Evolutionary conservation across 345 rosid species (phyloP).

Genomic region (Luvunga scandens): DNA sequence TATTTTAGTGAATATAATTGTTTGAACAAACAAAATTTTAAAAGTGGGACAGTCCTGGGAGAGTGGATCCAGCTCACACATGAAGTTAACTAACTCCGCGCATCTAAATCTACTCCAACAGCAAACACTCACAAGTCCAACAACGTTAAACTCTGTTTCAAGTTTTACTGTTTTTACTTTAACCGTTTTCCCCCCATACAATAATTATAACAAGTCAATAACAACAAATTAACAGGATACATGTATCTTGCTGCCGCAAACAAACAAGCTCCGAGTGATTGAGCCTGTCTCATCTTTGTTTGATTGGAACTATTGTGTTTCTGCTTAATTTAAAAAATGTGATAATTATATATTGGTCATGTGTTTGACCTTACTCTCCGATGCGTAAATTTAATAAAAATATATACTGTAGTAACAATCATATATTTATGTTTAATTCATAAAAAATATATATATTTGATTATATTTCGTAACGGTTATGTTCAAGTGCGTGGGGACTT

Average conservation of each 20-base stretch:
- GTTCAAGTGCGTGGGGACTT: too few relatives aligned
- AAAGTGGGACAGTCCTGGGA: constrained; percentile 53
- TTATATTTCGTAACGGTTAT: too few relatives aligned
- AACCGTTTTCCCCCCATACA: not conserved
- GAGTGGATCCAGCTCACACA: constrained; percentile 85
- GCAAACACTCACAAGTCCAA: constrained; percentile 6
- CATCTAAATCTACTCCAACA: constrained; percentile 26
- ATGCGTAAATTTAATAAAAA: too few relatives aligned
- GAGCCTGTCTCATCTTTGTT: not conserved
- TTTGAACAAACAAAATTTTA: constrained; percentile 20
- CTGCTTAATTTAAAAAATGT: too few relatives aligned
- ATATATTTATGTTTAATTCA: too few relatives aligned
- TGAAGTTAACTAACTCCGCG: constrained; percentile 47
- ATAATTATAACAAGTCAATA: not conserved
- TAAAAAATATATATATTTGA: too few relatives aligned
- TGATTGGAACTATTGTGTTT: not conserved
- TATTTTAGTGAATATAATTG: constrained; percentile 13
- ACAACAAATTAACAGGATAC: not conserved
- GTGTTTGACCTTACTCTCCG: too few relatives aligned
- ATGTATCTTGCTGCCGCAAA: not conserved
- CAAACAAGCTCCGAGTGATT: not conserved
- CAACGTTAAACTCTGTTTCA: constrained; percentile 18
- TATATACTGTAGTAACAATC: too few relatives aligned
- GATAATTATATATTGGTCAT: too few relatives aligned
- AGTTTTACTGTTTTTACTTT: constrained; percentile 15